Conservation (phyloP, 2,329 filamentous ascomycete genomes). For the Penicillium sp. region DNA sequence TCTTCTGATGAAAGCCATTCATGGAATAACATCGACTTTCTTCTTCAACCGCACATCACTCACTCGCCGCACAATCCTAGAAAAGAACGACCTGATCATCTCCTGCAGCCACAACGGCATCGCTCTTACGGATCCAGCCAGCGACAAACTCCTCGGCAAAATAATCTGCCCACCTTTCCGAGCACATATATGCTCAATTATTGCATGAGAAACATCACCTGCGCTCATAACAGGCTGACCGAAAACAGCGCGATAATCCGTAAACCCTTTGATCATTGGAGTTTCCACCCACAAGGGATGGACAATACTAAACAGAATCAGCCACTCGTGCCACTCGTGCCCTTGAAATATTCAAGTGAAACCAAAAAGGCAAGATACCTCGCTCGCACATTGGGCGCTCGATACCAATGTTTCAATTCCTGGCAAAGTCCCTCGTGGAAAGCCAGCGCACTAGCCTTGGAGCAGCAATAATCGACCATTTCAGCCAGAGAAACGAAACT, state of each 20-base stretch:
- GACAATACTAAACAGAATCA: constrained; percentile 11
- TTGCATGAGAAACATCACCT: constrained; percentile 36
- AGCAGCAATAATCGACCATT: constrained; percentile 47
- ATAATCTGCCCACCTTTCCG: constrained; percentile 43
- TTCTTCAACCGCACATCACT: constrained; percentile 1
- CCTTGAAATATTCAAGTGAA: too few relatives aligned
- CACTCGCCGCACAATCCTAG: constrained; percentile 3
- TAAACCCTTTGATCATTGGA: constrained; percentile 34
- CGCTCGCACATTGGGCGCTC: constrained; percentile 26
- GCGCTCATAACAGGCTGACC: constrained; percentile 19
- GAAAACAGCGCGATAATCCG: constrained; percentile 8
- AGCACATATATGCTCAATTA: constrained; percentile 43
- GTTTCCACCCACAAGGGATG: constrained; percentile 32
- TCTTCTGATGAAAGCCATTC: too few relatives aligned
- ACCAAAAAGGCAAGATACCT: constrained; percentile 13
- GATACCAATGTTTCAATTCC: constrained; percentile 29
- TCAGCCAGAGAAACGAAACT: constrained; percentile 41
- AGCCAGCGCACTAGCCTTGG: constrained; percentile 45
- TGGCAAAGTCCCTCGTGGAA: constrained; percentile 45
- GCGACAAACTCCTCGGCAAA: constrained; percentile 29
- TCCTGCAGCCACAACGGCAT: constrained; percentile 9
- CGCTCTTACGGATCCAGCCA: constrained; percentile 1
- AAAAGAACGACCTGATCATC: constrained; percentile 2
- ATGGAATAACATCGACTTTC: too few relatives aligned
- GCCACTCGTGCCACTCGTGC: too few relatives aligned